Evolutionary conservation across 768 basidiomycete genomes (phyloP).

Genomic region (Hericium coralloides): DNA sequence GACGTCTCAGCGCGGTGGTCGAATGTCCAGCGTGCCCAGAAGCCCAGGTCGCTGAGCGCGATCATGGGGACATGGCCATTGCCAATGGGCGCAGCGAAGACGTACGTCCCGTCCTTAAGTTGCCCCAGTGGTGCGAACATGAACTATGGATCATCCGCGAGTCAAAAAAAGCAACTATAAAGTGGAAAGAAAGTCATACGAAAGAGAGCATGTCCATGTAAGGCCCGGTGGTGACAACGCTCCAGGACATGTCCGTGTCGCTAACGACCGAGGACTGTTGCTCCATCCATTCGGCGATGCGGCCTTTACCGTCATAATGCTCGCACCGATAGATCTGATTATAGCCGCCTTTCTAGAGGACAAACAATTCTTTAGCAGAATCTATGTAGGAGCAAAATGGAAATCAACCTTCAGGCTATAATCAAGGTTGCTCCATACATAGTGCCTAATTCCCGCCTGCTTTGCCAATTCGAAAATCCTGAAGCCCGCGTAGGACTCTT

Average conservation of each 20-base stretch:
- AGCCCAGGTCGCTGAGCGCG: conserved; percentile 21
- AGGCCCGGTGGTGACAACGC: conserved; percentile 27
- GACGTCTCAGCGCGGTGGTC: conserved; percentile 17
- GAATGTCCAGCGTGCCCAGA: conserved; percentile 20
- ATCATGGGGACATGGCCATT: conserved; percentile 18
- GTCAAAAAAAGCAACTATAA: background rate
- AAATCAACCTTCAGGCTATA: conserved; percentile 27
- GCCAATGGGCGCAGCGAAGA: conserved; percentile 19
- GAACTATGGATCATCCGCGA: conserved; percentile 1
- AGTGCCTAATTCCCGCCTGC: conserved; percentile 25
- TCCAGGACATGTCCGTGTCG: conserved; percentile 26
- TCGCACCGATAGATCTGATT: conserved; percentile 24
- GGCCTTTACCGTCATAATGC: conserved; percentile 32
- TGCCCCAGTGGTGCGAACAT: conserved; percentile 17
- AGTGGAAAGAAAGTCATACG: conserved; percentile 14
- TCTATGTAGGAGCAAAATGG: background rate
- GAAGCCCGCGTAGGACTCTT: conserved; percentile 31
- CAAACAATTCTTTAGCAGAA: conserved; percentile 1
- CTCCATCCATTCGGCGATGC: conserved; percentile 28
- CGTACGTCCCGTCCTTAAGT: conserved; percentile 18
- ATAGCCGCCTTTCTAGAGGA: conserved; percentile 12
- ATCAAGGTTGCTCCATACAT: conserved; percentile 31
- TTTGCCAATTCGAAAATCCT: conserved; percentile 32
- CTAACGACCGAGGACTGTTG: conserved; percentile 24
- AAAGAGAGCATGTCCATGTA: conserved; percentile 33